phyloP scores from a whole-genome alignment of 192 early-diverging fungal genomes.

The Rhizophagus prolifer region DNA sequence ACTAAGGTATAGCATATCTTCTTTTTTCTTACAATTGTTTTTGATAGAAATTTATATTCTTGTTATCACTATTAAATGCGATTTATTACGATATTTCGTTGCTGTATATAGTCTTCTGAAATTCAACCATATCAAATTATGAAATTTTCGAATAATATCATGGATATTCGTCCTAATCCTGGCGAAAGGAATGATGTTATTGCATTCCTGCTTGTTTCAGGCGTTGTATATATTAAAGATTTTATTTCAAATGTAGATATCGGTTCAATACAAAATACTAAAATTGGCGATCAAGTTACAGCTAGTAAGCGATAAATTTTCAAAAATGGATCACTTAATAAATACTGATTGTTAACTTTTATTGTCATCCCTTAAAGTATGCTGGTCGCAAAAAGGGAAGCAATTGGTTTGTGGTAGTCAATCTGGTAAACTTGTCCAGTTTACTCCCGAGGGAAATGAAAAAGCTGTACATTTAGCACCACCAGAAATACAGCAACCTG shows the following conservation, averaged over 20 bases:
- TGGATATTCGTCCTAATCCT: constrained; percentile 67
- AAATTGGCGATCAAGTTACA: constrained; percentile 20
- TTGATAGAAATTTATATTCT: constrained; percentile 29
- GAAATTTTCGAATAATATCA: constrained; percentile 45
- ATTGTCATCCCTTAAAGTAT: constrained; percentile 4
- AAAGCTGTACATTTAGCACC: constrained; percentile 39
- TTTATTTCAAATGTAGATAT: not conserved
- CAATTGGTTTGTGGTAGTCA: constrained; percentile 76
- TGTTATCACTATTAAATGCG: not conserved
- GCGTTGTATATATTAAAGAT: constrained; percentile 31
- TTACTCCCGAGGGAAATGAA: constrained; percentile 58
- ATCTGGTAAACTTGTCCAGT: constrained; percentile 59
- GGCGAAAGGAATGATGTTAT: constrained; percentile 43
- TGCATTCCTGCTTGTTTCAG: constrained; percentile 53
- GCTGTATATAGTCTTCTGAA: constrained; percentile 33
- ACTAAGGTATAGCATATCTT: constrained; percentile 37
- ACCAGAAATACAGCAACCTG: constrained; percentile 12
- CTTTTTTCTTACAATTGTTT: constrained; percentile 32
- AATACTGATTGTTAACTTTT: not conserved
- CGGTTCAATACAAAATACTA: not conserved
- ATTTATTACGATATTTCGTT: constrained; percentile 17
- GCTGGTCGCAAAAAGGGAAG: constrained; percentile 89
- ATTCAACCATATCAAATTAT: constrained; percentile 44
- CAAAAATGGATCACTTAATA: not conserved
- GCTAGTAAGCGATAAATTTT: constrained; percentile 6